Conservation (phyloP, 345 rosid species). For the Eucalyptus rudis region DNA sequence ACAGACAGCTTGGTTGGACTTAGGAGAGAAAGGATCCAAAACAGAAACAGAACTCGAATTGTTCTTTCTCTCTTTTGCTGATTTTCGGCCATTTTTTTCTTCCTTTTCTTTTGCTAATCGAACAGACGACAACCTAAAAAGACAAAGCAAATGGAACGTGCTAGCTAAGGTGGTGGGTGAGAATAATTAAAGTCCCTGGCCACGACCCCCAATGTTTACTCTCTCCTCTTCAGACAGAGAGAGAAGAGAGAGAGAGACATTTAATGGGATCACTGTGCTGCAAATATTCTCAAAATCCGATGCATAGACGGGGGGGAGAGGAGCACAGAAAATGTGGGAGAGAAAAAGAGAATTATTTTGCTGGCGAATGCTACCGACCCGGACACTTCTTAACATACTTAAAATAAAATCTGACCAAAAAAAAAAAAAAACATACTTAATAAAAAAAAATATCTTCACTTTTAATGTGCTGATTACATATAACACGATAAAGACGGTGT, state of each 20-base stretch:
- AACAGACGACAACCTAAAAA: neutral
- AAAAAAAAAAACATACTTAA: neutral
- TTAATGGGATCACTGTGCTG: conserved; percentile 1
- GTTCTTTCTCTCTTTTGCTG: neutral
- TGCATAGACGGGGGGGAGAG: neutral
- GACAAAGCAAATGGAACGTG: neutral
- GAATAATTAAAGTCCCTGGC: neutral
- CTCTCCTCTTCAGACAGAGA: neutral
- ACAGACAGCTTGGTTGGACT: neutral
- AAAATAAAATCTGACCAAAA: neutral
- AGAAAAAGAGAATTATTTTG: neutral
- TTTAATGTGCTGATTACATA: neutral
- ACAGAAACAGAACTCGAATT: neutral
- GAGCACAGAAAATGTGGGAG: conserved; percentile 1
- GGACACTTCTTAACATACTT: neutral
- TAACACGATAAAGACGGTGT: neutral
- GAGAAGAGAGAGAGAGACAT: conserved; percentile 5
- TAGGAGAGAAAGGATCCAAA: neutral
- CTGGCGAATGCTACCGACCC: neutral
- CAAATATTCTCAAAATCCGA: conserved; percentile 12
- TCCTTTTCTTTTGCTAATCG: no score
- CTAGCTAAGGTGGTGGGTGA: neutral
- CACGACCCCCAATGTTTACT: neutral
- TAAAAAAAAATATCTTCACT: neutral
- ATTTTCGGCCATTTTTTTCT: neutral